These are phyloP conservation scores for Rhynchosporium secalis DNA, from an alignment of 2,329 filamentous ascomycete genomes.

Conservation along the genomic window DNA sequence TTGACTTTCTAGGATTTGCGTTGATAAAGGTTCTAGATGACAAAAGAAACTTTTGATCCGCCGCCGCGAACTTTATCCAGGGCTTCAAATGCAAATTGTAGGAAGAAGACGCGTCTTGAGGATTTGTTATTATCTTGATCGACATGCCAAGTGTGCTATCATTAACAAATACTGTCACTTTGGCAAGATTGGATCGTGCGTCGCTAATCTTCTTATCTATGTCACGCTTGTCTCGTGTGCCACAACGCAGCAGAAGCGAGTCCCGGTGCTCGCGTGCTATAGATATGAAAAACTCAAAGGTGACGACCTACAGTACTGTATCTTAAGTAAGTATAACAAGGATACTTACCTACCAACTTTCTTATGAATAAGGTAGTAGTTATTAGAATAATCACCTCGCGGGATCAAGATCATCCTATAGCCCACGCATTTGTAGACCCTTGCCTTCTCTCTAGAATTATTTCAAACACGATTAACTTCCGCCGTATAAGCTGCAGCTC, in stretches of 20 bases:
- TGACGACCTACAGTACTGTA: too few species aligned
- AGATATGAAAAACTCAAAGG: not conserved
- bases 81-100: not conserved
- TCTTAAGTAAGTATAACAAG: too few species aligned
- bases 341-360: too few species aligned
- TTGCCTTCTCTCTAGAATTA: too few species aligned
- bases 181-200: not conserved
- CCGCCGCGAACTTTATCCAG: conserved; percentile 3
- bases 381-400: too few species aligned
- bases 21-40: not conserved
- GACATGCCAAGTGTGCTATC: not conserved
- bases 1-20: not conserved
- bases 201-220: not conserved
- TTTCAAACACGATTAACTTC: too few species aligned
- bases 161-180: not conserved
- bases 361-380: too few species aligned
- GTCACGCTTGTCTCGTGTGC: not conserved
- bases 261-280: not conserved
- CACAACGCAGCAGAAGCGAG: not conserved
- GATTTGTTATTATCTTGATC: not conserved
- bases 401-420: too few species aligned
- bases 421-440: too few species aligned
- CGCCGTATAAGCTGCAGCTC: too few species aligned
- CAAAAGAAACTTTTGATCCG: not conserved
- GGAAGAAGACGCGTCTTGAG: not conserved